Conservation (phyloP, 306 rosid species). For the Glycine tomentella region DNA sequence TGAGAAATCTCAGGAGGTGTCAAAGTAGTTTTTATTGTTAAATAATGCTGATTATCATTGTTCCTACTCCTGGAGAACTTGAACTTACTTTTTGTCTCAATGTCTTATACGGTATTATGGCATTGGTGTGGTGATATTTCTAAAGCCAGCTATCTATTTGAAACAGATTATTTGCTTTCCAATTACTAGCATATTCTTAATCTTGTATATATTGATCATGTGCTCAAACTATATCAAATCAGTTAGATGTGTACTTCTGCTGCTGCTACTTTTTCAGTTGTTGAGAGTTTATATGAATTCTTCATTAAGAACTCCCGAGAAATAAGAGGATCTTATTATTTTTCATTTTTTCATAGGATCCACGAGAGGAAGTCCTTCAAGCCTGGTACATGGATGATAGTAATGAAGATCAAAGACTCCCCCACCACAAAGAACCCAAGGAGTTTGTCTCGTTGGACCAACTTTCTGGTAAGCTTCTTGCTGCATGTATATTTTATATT, state of each 20-base stretch:
- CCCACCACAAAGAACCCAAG: constrained; percentile 89
- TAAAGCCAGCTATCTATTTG: not conserved
- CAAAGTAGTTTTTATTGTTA: no score
- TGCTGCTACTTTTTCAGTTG: not conserved
- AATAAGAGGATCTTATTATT: constrained; percentile 17
- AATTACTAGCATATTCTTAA: not conserved
- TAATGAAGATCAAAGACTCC: constrained; percentile 91
- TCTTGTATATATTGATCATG: constrained; percentile 12
- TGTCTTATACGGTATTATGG: not conserved
- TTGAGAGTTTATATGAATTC: constrained; percentile 30
- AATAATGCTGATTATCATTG: not conserved
- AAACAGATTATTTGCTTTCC: constrained; percentile 2
- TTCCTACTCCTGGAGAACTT: not conserved
- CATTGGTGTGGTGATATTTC: not conserved
- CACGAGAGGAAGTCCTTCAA: constrained; percentile 91
- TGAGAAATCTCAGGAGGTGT: no score
- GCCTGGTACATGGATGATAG: constrained; percentile 99
- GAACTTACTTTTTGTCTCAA: not conserved
- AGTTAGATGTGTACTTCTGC: not conserved
- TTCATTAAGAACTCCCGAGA: not conserved
- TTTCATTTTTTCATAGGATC: constrained; percentile 60
- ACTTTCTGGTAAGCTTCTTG: constrained; percentile 69
- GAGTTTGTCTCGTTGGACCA: constrained; percentile 80
- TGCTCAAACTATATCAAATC: not conserved
- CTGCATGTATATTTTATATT: constrained; percentile 24